Percentiles rank a stretch among this genome's conserved stretches.
phyloP scores from a whole-genome alignment of 441 rosid genomes.

The Erodium texanum region DNA sequence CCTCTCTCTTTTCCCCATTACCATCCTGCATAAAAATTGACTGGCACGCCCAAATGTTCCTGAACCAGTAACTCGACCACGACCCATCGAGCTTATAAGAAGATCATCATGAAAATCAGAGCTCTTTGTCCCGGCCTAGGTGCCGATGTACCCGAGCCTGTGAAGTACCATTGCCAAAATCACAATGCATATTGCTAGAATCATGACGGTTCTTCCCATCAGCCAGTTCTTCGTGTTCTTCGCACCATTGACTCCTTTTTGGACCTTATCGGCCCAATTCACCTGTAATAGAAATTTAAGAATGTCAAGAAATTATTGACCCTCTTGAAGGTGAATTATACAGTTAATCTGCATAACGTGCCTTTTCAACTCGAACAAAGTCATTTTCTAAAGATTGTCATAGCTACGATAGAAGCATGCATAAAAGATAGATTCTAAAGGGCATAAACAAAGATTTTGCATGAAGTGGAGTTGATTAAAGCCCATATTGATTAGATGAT shows the following conservation, averaged over 20 bases:
- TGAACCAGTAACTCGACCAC: too few species aligned
- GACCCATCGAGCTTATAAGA: background rate
- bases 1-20: background rate
- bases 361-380: too few species aligned
- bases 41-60: too few species aligned
- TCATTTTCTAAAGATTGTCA: too few species aligned
- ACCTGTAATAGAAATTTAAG: slow-evolving; percentile 38
- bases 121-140: slow-evolving; percentile 20
- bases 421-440: too few species aligned
- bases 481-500: too few species aligned
- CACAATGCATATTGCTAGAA: slow-evolving; percentile 70
- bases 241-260: slow-evolving; percentile 61
- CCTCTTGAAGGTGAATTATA: background rate
- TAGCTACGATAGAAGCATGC: too few species aligned
- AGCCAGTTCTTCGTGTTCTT: slow-evolving; percentile 84
- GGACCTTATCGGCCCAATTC: slow-evolving; percentile 78
- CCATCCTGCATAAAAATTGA: background rate
- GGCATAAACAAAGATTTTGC: too few species aligned
- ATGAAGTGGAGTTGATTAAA: too few species aligned
- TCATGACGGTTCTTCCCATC: slow-evolving; percentile 74
- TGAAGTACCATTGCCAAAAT: slow-evolving; percentile 68
- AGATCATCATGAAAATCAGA: background rate
- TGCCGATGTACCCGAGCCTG: slow-evolving; percentile 50
- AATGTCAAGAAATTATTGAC: background rate
- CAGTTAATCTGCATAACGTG: too few species aligned